A percentile compares a stretch with the other conserved stretches of the same genome.
Evolutionary conservation across 1,284 basidiomycete genomes (phyloP).

Genomic region (Golubevia sp.): DNA sequence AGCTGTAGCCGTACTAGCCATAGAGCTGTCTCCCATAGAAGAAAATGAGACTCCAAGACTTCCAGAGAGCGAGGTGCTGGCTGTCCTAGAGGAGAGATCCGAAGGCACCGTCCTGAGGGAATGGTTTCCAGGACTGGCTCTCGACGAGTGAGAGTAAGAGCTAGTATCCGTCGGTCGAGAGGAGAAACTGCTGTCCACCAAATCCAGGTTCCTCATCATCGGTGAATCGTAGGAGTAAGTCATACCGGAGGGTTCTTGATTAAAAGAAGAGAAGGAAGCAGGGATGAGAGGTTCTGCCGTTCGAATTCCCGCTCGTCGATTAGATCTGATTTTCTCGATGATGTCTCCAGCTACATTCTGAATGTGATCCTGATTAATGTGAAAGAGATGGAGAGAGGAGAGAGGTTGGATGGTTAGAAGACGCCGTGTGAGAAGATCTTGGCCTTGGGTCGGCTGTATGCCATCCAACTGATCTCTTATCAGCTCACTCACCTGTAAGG

Average conservation of each 20-base stretch:
- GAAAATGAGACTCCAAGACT: conserved; percentile 21
- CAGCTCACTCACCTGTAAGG: conserved; percentile 56
- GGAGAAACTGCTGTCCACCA: neutral
- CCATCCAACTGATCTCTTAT: no score
- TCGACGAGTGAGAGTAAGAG: conserved; percentile 15
- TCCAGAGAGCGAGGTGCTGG: conserved; percentile 12
- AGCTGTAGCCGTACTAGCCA: conserved; percentile 42
- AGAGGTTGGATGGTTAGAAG: neutral
- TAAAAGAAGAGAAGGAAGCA: neutral
- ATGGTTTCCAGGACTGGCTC: conserved; percentile 16
- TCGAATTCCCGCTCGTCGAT: conserved; percentile 34
- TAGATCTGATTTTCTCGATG: conserved; percentile 47
- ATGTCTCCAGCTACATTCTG: conserved; percentile 49
- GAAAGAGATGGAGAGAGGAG: neutral
- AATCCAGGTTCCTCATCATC: neutral
- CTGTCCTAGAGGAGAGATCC: conserved; percentile 29
- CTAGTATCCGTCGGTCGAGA: conserved; percentile 3
- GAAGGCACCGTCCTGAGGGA: conserved; percentile 21
- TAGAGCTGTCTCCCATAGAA: conserved; percentile 35
- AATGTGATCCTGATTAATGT: conserved; percentile 27
- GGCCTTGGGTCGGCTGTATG: no score
- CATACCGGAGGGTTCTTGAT: neutral
- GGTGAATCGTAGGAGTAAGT: neutral
- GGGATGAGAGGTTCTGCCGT: conserved; percentile 10
- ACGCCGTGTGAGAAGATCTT: no score